Conservation (phyloP, 257 asterid species). For the Solanum pennellii region DNA sequence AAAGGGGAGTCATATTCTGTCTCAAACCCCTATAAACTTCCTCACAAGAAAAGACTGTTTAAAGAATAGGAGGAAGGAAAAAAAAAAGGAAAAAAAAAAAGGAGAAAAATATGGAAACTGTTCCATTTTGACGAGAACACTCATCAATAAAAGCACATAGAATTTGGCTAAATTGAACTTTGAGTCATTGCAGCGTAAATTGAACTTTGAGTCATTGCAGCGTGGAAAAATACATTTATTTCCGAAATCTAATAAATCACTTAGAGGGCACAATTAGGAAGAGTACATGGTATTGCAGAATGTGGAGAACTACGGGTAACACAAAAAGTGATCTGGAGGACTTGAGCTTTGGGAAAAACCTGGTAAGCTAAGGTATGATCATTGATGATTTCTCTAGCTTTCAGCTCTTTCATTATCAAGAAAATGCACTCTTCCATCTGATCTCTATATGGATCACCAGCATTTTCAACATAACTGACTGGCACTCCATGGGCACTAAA, state of each 20-base stretch:
- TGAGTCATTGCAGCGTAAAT: not conserved
- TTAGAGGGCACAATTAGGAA: not conserved
- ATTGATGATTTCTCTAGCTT: constrained; percentile 58
- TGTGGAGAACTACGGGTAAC: not conserved
- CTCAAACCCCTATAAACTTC: not conserved
- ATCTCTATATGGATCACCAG: constrained; percentile 87
- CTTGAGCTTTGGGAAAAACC: constrained; percentile 25
- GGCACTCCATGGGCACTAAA: constrained; percentile 99
- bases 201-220: not conserved
- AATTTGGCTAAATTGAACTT: not conserved
- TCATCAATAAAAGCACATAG: not conserved
- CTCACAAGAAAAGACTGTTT: not conserved
- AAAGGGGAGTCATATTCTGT: not conserved
- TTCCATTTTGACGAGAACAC: not conserved
- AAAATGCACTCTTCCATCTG: constrained; percentile 96
- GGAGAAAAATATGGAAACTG: not conserved
- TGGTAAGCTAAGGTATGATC: constrained; percentile 84
- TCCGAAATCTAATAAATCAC: not conserved
- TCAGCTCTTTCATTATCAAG: constrained; percentile 87
- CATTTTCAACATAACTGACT: constrained; percentile 81
- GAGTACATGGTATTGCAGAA: not conserved
- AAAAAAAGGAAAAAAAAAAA: not conserved
- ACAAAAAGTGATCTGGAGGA: not conserved
- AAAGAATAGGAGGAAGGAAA: not conserved
- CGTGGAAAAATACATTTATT: not conserved